Evolutionary conservation across 768 basidiomycete species (phyloP), one percentile per base, ranked within the genome.

Genomic region (Postia placenta): DNA sequence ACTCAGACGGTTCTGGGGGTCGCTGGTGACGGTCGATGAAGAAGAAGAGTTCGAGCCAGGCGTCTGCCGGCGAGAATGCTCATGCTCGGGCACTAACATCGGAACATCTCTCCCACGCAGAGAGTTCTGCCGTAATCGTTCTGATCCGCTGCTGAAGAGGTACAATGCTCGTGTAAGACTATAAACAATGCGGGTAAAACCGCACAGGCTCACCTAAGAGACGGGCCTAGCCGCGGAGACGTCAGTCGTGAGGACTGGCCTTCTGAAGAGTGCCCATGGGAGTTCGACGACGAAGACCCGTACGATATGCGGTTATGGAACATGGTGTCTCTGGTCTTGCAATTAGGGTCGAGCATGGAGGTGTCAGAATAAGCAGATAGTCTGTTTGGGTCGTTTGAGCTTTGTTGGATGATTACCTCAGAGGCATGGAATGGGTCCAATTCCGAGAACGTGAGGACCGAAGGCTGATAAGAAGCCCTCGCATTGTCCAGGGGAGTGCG

Each of bases 391-490:
- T 77, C 76, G 38, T 50, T 64, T 37, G 38, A 64, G 56, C 46
- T 52, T 68, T 66, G 64, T 61, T 64, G 67, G 55, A 74, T 54
- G 20, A 75, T 60, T 28, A 77, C 68, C 37, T 70, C 69, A 38
- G 71, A 70, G 17, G 76, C 71, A 23, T 79, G 80, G 57, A 85
- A 85, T 4, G 83, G 83, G 67, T 85, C 83, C 5, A 69, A 50
- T 56, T 85, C 84, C 9, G 80, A 78, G 20, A 82, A 69, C 3
- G 82, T 82, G 46, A 85, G 60, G 48, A 85, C 65, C 2, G 84
- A 84, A 35, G 75, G 72, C 36, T 75, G 73, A 45, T 66, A 67
- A 23, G 64, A 62, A 38, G 51, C 51, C 44, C 68, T 56, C 19
- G 55, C 51, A 24, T 56, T 53, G 56, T 84, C 81, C 15, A 69